A percentile compares a stretch with the other conserved stretches of the same genome.
Conservation (phyloP, 257 asterid genomes). For the Schizonepeta tenuifolia region DNA sequence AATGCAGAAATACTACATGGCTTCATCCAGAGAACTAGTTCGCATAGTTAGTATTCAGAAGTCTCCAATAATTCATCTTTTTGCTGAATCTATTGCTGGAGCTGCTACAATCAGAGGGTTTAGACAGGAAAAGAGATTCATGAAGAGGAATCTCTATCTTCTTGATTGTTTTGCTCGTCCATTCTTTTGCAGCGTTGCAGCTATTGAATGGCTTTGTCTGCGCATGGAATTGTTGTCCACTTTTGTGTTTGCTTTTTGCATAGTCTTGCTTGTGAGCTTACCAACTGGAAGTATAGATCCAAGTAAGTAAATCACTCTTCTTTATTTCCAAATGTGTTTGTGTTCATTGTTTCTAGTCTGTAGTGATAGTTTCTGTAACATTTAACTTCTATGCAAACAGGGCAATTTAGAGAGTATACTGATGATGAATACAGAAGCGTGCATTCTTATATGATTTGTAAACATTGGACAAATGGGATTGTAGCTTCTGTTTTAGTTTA, state of each 20-base stretch:
- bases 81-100: conserved; percentile 95
- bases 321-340: background rate
- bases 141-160: conserved; percentile 96
- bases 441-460: background rate
- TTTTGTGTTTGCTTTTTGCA: conserved; percentile 90
- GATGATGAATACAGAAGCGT: too few relatives aligned
- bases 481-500: background rate
- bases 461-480: background rate
- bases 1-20: conserved; percentile 97
- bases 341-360: background rate
- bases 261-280: conserved; percentile 93
- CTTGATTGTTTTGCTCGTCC: conserved; percentile 99
- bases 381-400: background rate
- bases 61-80: conserved; percentile 93
- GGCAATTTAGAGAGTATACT: background rate
- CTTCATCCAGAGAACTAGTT: conserved; percentile 96
- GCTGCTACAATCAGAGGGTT: conserved; percentile 98
- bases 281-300: conserved; percentile 94
- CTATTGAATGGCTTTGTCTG: conserved; percentile 98
- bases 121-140: conserved; percentile 97
- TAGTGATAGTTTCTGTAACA: background rate
- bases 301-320: conserved; percentile 56
- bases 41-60: conserved; percentile 98
- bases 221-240: conserved; percentile 99
- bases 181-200: conserved; percentile 94